Evolutionary conservation across 345 rosid species (phyloP), one percentile per base, ranked within the genome.

Genomic region (Passiflora organensis): DNA sequence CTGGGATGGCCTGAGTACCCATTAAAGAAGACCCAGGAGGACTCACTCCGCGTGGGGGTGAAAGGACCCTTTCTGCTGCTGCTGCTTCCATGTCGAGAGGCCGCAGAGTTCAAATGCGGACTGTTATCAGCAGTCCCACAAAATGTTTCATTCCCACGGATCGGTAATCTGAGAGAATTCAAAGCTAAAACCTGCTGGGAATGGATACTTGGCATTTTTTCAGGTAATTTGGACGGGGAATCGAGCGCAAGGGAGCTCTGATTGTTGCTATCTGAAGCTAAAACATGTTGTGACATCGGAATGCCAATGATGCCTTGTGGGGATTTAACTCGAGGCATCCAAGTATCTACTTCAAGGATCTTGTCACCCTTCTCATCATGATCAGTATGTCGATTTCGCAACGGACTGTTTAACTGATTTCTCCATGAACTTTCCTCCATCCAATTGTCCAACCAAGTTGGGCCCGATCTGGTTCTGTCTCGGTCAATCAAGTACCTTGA

Each of bases 371-470:
- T 69, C 37, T 62, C 68, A 32, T 69, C 68, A 18, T n/a, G n/a
- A n/a, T 69, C 73, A 42, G 57, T 54, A 28, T 42, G 54, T 16
- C 41, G 60, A 36, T 42, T 69, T 71, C 68, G 63, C 34, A 22
- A 43, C 16, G 65, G 49, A 57, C 62, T 70, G 37, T 32, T 64
- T 14, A 60, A 58, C 6, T 53, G 45, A 53, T 67, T 68, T 53
- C 70, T 78, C 85, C 77, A 55, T 23, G 68, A 61, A 36, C 58
- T 77, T 51, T 82, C 94, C 48, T 91, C 87, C 81, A 82, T 87
- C 91, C 98, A 91, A 6, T 58, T 80, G 60, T 82, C 89, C 58
- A 91, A 71, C 83, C 96, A 82, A 61, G 78, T 78, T 4, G 86
- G 68, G 45, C 81, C 81, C 50, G 62, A 51, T 25, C 59, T 70